Conservation (phyloP, 73 alveolate species). For the Tetrahymena thermophila region DNA sequence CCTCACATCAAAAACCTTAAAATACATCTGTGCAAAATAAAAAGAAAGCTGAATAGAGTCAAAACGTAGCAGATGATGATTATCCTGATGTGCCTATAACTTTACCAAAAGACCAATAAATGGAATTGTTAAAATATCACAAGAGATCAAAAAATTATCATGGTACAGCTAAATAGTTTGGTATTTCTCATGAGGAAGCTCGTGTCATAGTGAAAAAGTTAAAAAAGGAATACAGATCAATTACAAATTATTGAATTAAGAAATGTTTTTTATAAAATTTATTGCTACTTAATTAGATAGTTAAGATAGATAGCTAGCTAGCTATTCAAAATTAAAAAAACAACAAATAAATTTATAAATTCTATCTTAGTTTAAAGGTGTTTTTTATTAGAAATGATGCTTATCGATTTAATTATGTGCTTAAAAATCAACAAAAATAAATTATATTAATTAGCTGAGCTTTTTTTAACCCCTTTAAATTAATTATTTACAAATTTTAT, state of each 20-base stretch:
- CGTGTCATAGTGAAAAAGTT: neutral
- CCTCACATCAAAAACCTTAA: neutral
- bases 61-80: neutral
- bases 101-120: neutral
- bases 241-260: neutral
- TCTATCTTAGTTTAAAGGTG: neutral
- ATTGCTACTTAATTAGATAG: neutral
- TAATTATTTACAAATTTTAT: too few species aligned
- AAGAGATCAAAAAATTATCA: neutral
- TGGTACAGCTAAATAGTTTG: neutral
- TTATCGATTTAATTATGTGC: neutral
- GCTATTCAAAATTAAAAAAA: neutral
- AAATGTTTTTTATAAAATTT: too few species aligned
- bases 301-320: too few species aligned
- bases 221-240: neutral
- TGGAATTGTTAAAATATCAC: neutral
- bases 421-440: neutral
- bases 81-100: neutral
- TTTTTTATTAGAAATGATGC: neutral
- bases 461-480: too few species aligned
- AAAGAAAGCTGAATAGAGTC: neutral
- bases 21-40: neutral
- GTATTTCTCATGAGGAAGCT: neutral
- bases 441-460: too few species aligned
- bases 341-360: too few species aligned